Conservation (phyloP, 345 rosid genomes). For the Eucalyptus paniculata region DNA sequence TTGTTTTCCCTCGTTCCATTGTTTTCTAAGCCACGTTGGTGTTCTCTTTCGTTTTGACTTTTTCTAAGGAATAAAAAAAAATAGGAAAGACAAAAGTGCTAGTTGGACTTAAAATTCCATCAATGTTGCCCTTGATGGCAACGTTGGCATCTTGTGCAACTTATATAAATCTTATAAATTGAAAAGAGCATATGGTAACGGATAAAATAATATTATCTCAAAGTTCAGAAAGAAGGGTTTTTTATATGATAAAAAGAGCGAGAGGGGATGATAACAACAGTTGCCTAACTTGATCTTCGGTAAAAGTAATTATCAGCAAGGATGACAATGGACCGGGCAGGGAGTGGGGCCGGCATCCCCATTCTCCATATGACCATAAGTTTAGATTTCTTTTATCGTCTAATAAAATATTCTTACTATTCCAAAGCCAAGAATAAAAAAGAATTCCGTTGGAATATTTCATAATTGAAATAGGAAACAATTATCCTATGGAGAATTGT, state of each 20-base stretch:
- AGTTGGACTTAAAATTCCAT: neutral
- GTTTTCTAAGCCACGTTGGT: neutral
- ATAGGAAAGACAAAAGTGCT: neutral
- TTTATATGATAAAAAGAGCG: neutral
- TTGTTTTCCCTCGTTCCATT: neutral
- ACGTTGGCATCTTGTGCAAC: neutral
- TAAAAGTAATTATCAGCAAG: neutral
- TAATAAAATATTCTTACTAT: neutral
- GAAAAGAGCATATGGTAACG: neutral
- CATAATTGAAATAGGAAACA: neutral
- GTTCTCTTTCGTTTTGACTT: neutral
- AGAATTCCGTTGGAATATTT: neutral
- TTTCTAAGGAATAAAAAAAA: neutral
- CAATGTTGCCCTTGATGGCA: neutral
- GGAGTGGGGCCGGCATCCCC: neutral
- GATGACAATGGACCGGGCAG: neutral
- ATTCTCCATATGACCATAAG: neutral
- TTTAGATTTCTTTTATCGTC: fast-evolving
- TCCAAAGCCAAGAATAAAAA: neutral
- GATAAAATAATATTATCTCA: neutral
- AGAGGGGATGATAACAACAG: neutral
- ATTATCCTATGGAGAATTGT: neutral
- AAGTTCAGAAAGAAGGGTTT: neutral
- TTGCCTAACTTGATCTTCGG: neutral
- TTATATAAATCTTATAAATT: neutral